Evolutionary conservation across 148 eudicot species (phyloP).

Genomic region (Silene latifolia): DNA sequence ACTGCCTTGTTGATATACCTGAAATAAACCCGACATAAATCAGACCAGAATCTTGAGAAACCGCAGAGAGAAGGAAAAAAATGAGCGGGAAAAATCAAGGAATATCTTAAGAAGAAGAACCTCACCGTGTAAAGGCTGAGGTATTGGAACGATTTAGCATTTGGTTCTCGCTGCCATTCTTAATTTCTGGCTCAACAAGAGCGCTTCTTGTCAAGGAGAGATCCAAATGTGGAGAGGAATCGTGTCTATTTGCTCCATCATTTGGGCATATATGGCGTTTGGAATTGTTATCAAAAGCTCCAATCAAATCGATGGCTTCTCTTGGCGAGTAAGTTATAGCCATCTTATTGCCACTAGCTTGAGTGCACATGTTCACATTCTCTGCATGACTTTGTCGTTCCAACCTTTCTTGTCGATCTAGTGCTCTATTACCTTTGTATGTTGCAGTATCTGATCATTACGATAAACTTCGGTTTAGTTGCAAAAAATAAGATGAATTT

Average conservation of each 20-base stretch:
- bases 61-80: background rate
- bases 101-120: conserved; percentile 9
- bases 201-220: conserved; percentile 68
- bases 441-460: conserved; percentile 33
- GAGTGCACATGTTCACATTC: conserved; percentile 24
- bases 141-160: conserved; percentile 67
- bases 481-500: too few species aligned
- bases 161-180: conserved; percentile 39
- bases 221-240: conserved; percentile 55
- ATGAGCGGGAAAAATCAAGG: background rate
- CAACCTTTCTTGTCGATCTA: conserved; percentile 26
- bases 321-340: conserved; percentile 31
- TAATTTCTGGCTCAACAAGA: conserved; percentile 41
- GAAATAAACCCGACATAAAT: conserved; percentile 23
- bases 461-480: background rate
- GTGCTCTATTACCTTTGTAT: conserved; percentile 24
- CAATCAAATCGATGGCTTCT: conserved; percentile 79
- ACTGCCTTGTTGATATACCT: conserved; percentile 57
- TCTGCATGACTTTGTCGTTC: conserved; percentile 23
- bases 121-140: conserved; percentile 82
- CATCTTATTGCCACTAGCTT: conserved; percentile 25
- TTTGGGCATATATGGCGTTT: conserved; percentile 26
- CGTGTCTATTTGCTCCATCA: conserved; percentile 34
- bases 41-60: background rate
- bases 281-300: conserved; percentile 50